A percentile compares a stretch with the other conserved stretches of the same genome.
Conservation (phyloP, 768 basidiomycete genomes). For the Nevesoporus exiguus region DNA sequence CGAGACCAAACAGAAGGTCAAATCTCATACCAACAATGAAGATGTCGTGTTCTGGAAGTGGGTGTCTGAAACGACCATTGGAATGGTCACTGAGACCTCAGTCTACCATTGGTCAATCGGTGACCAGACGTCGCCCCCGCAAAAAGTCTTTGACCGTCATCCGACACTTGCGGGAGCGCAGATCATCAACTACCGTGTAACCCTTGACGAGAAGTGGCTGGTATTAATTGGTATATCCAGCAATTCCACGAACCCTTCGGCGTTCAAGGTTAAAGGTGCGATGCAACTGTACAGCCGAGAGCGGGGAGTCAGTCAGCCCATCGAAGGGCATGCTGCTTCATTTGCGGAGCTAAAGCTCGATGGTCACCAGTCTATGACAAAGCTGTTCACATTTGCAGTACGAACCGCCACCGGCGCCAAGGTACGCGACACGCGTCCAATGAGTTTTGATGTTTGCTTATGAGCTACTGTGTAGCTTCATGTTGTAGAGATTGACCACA, state of each 20-base stretch:
- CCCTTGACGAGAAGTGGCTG: slow-evolving; percentile 94
- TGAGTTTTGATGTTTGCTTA: slow-evolving; percentile 6
- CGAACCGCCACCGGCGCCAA: slow-evolving; percentile 97
- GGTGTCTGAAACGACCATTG: slow-evolving; percentile 88
- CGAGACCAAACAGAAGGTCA: slow-evolving; percentile 96
- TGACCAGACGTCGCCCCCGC: slow-evolving; percentile 72
- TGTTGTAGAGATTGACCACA: slow-evolving; percentile 97
- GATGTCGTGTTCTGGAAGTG: slow-evolving; percentile 99
- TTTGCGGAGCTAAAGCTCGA: slow-evolving; percentile 92
- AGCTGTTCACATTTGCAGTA: slow-evolving; percentile 93
- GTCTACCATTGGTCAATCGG: slow-evolving; percentile 89
- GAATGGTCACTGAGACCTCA: slow-evolving; percentile 90
- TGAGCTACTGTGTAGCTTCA: slow-evolving; percentile 63
- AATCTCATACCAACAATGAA: slow-evolving; percentile 89
- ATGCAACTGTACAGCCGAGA: slow-evolving; percentile 97
- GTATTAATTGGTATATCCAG: slow-evolving; percentile 94
- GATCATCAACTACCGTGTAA: slow-evolving; percentile 97
- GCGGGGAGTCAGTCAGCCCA: slow-evolving; percentile 92
- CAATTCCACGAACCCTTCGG: slow-evolving; percentile 87
- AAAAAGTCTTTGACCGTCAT: slow-evolving; percentile 96
- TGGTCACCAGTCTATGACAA: slow-evolving; percentile 79
- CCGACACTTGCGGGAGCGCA: slow-evolving; percentile 90
- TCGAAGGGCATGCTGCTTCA: slow-evolving; percentile 96
- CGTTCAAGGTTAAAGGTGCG: slow-evolving; percentile 97
- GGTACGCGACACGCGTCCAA: slow-evolving; percentile 44